Percentiles rank a stretch among this genome's conserved stretches.
Conservation (phyloP, 2,329 filamentous ascomycete genomes). For the Emergomyces pasteurianus region DNA sequence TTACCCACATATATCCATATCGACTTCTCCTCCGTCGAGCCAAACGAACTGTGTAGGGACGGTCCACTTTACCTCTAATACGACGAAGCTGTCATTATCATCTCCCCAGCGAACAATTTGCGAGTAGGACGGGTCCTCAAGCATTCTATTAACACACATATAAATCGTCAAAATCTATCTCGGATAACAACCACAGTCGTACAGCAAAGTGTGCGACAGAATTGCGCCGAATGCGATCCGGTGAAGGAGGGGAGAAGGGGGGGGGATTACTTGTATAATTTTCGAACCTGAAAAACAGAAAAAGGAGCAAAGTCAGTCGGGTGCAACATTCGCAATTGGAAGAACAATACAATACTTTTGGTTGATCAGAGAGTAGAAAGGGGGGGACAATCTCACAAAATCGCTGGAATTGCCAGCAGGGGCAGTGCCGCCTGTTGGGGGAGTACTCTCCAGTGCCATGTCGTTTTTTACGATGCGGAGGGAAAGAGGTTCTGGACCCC, state of each 20-base stretch:
- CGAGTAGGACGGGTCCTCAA: conserved; percentile 87
- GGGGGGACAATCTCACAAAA: conserved; percentile 56
- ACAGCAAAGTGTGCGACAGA: conserved; percentile 6
- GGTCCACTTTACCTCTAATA: conserved; percentile 63
- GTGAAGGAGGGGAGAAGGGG: neutral
- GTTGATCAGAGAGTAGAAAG: neutral
- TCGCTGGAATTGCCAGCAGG: conserved; percentile 78
- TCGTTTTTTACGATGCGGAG: neutral
- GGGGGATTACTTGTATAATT: conserved; percentile 76
- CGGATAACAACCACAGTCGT: neutral
- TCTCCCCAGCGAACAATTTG: conserved; percentile 93
- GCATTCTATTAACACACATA: conserved; percentile 53
- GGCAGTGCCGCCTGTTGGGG: conserved; percentile 4
- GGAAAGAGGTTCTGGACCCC: neutral
- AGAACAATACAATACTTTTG: neutral
- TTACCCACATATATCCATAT: neutral
- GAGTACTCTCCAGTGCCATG: conserved; percentile 8
- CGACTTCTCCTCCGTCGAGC: neutral
- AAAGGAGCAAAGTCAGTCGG: too few relatives aligned
- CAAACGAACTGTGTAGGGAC: neutral
- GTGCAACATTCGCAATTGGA: conserved; percentile 8
- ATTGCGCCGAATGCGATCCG: conserved; percentile 3
- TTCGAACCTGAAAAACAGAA: conserved; percentile 60
- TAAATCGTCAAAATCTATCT: neutral
- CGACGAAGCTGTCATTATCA: conserved; percentile 89